These are phyloP conservation scores for Rutidosis leptorrhynchoides DNA, from an alignment of 129 eudicot genomes.

Conservation along the genomic window DNA sequence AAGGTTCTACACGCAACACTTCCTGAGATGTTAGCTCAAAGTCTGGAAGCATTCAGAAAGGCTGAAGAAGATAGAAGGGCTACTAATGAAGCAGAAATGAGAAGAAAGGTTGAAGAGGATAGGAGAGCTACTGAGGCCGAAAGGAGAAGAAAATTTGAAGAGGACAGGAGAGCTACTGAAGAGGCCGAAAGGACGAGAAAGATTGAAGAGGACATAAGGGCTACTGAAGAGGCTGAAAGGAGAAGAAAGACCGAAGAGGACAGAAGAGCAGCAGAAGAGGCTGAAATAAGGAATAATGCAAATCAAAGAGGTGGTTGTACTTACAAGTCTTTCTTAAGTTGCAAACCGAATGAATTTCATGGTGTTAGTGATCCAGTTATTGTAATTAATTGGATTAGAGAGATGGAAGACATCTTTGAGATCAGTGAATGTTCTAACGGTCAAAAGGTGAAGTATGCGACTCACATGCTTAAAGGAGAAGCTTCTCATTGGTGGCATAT, in stretches of 20 bases:
- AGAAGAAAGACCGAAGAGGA: not conserved
- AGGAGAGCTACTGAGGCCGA: too few species aligned
- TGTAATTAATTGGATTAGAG: not conserved
- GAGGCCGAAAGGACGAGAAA: not conserved
- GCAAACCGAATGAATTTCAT: not conserved
- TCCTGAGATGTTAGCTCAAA: not conserved
- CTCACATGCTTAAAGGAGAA: not conserved
- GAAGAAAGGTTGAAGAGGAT: too few species aligned
- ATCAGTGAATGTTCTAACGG: too few species aligned
- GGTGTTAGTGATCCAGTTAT: not conserved
- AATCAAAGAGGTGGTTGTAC: not conserved
- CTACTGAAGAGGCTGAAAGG: not conserved
- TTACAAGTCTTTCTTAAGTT: not conserved
- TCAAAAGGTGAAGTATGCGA: not conserved
- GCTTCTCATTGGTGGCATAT: not conserved
- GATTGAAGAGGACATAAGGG: too few species aligned
- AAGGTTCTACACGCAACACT: not conserved
- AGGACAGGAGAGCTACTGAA: not conserved
- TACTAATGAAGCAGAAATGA: too few species aligned
- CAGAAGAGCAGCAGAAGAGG: not conserved
- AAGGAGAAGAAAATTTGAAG: too few species aligned
- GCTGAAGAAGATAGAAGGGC: not conserved
- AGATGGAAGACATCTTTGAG: too few species aligned
- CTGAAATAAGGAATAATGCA: not conserved
- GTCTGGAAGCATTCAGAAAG: not conserved